Percentiles rank a stretch among this genome's conserved stretches.
Conservation (phyloP, 1,284 basidiomycete species). For the Trametes hirsuta region DNA sequence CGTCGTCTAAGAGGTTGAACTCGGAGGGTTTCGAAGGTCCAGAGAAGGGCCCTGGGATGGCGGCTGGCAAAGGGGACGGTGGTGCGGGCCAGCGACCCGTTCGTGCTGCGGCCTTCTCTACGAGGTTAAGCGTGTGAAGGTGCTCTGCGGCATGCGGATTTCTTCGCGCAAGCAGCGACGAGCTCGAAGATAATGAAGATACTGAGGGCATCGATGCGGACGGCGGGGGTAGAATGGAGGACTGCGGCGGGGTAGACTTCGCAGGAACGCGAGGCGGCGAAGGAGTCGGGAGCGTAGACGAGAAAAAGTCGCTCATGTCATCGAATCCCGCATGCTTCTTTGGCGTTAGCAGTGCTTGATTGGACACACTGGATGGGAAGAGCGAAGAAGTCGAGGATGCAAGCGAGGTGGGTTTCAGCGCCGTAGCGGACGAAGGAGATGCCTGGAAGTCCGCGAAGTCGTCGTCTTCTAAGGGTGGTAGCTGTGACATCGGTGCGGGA, state of each 20-base stretch:
- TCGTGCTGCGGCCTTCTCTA: conserved; percentile 55
- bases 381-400: conserved; percentile 28
- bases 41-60: conserved; percentile 38
- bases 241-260: conserved; percentile 15
- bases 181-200: conserved; percentile 5
- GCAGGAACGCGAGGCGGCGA: conserved; percentile 31
- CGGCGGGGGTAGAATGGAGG: conserved; percentile 6
- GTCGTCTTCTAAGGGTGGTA: conserved; percentile 22
- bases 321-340: conserved; percentile 25
- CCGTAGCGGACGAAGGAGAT: conserved; percentile 9
- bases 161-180: conserved; percentile 18
- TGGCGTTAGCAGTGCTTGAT: conserved; percentile 28
- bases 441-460: conserved; percentile 32
- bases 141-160: conserved; percentile 42
- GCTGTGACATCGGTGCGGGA: neutral
- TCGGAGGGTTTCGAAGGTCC: conserved; percentile 6
- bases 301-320: conserved; percentile 19
- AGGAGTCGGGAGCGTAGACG: conserved; percentile 28
- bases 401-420: neutral
- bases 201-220: conserved; percentile 6
- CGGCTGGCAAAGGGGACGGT: conserved; percentile 53
- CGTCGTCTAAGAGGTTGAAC: conserved; percentile 32
- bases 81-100: conserved; percentile 66
- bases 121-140: conserved; percentile 55
- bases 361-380: conserved; percentile 24